Conservation (phyloP, 2,329 filamentous ascomycete genomes). For the Neonectria sp. region DNA sequence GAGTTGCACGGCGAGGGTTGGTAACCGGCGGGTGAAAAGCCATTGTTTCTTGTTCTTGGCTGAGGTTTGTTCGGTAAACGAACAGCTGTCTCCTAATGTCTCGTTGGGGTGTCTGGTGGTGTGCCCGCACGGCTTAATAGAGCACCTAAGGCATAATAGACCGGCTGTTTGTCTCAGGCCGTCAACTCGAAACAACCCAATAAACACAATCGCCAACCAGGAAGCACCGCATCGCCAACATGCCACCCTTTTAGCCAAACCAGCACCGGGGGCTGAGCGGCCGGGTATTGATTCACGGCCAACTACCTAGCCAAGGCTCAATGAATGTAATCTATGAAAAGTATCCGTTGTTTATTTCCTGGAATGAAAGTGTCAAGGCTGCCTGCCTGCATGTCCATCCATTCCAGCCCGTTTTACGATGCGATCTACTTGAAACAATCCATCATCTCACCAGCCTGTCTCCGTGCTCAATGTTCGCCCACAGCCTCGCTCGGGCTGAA, state of each 20-base stretch:
- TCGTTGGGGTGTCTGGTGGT: not conserved
- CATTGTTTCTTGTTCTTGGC: slow-evolving; percentile 9
- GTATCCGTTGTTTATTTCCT: not conserved
- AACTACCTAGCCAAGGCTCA: not conserved
- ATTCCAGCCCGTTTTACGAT: slow-evolving; percentile 23
- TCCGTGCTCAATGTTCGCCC: slow-evolving; percentile 1
- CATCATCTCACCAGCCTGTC: slow-evolving; percentile 33
- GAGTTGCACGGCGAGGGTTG: not conserved
- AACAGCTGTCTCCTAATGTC: not conserved
- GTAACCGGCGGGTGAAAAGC: not conserved
- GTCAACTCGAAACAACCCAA: slow-evolving; percentile 25
- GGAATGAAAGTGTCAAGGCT: not conserved
- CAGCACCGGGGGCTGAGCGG: not conserved
- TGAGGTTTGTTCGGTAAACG: not conserved
- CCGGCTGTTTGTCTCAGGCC: slow-evolving; percentile 20
- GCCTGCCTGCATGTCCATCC: not conserved
- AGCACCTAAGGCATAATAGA: not conserved
- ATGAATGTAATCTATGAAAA: not conserved
- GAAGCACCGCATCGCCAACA: slow-evolving; percentile 1
- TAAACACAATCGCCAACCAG: slow-evolving; percentile 2
- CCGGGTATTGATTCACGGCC: not conserved
- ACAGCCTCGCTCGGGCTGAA: slow-evolving; percentile 6
- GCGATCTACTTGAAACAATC: slow-evolving; percentile 45
- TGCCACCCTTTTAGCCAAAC: not conserved
- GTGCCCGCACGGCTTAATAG: slow-evolving; percentile 3